Evolutionary conservation across 1,284 basidiomycete species (phyloP).

Genomic region (Ustilago hordei): DNA sequence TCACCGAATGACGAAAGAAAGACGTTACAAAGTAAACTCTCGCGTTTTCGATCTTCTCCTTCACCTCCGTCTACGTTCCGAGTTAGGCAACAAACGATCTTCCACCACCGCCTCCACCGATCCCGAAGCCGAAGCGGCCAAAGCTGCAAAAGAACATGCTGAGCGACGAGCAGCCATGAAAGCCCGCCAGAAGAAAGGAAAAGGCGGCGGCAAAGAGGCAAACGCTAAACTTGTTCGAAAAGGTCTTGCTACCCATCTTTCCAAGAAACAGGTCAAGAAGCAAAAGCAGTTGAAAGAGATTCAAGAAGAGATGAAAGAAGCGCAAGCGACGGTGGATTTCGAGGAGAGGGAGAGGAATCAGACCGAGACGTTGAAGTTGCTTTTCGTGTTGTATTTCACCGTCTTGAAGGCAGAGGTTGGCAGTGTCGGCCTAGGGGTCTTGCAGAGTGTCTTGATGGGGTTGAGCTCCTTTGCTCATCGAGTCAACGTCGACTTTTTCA

Average conservation of each 20-base stretch:
- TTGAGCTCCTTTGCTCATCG: conserved; percentile 93
- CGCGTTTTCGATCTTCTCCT: conserved; percentile 87
- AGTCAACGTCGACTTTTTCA: conserved; percentile 99
- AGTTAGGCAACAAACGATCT: conserved; percentile 80
- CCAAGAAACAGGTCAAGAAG: conserved; percentile 66
- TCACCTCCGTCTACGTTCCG: conserved; percentile 86
- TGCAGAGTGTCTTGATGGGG: conserved; percentile 89
- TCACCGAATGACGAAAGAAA: conserved; percentile 96
- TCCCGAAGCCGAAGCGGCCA: conserved; percentile 76
- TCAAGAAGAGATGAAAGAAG: conserved; percentile 71
- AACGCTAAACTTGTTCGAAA: conserved; percentile 61
- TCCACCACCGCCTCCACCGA: conserved; percentile 73
- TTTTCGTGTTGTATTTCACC: conserved; percentile 97
- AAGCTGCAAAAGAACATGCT: conserved; percentile 64
- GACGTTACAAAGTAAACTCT: conserved; percentile 88
- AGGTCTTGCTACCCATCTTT: conserved; percentile 60
- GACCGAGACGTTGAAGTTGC: conserved; percentile 96
- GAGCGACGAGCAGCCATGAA: conserved; percentile 68
- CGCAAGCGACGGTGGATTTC: conserved; percentile 91
- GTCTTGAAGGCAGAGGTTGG: conserved; percentile 84
- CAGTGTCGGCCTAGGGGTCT: conserved; percentile 78
- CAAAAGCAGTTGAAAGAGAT: conserved; percentile 61
- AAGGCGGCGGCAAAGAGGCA: conserved; percentile 42
- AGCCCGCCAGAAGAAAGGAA: conserved; percentile 69
- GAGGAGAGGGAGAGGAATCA: conserved; percentile 90